Base-by-base conservation (phyloP, 805 yeast genomes). In the Kodamaea jinghongensis region DNA sequence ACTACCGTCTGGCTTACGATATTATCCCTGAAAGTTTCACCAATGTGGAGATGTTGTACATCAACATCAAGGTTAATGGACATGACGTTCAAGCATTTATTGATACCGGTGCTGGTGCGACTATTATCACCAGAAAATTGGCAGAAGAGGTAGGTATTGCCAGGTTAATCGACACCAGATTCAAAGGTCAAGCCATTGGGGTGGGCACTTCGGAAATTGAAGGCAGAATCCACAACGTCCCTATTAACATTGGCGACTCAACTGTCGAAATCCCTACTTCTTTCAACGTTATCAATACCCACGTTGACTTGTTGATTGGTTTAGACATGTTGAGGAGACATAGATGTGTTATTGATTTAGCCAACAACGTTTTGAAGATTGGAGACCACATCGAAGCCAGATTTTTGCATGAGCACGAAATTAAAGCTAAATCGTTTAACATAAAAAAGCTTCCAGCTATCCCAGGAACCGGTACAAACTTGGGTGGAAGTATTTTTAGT, bases 81-180 rank as follows among this genome's bases (percentile, higher is more conserved):
- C 70, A 73, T 33, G 80, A 82, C 15, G 83, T 89, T 2, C 86
- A 86, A 57, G 98, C 98, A 0, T 88, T 93, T 67, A 95, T 93
- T 4, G 99, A 93, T 58, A 80, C 97, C 0, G 99, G 99, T 2
- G 98, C 99, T 0, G 96, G 89, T 60, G 70, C 79, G 20, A 89
- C 99, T 0, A 82, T 93, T 29, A 78, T 93, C 54, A 80, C 89
- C 23, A 85, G 95, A 1, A 66, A 70, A 30, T 69, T 90, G 47
- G 96, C 96, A 0, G 85, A 83, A 45, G 65, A 70, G 34, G 78
- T 90, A 43, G 85, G 85, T 2, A 64, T 93, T 17, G 63, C 79
- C 17, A 78, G 83, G 48, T 65, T 89, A 41, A 79, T 93, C 4
- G 99, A 93, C 58, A 79, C 65, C 44, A 70, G 96, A 44, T 88